phyloP scores from a whole-genome alignment of 306 rosid genomes.

The Prunus fruticosa region DNA sequence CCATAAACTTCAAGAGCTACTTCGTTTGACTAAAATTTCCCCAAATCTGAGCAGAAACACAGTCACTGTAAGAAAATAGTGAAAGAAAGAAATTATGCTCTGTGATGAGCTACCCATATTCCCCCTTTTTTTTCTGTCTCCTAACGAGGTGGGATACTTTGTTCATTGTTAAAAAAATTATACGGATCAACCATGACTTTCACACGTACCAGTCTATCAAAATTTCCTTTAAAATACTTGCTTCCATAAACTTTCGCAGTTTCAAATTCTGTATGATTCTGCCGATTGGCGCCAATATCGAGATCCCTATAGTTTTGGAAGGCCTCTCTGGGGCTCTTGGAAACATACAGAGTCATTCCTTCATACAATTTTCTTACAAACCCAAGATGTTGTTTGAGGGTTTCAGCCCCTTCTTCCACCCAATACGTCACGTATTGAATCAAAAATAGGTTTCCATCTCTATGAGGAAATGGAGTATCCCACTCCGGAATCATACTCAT shows the following conservation, averaged over 20 bases:
- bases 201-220: constrained; percentile 16
- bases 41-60: no score
- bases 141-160: constrained; percentile 22
- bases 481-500: constrained; percentile 41
- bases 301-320: constrained; percentile 30
- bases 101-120: not conserved
- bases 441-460: constrained; percentile 34
- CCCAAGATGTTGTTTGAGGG: constrained; percentile 22
- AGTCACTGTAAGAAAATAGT: not conserved
- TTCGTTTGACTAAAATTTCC: no score
- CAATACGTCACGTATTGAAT: not conserved
- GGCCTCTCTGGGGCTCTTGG: constrained; percentile 26
- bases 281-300: constrained; percentile 14
- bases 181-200: constrained; percentile 29
- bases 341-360: constrained; percentile 16
- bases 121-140: not conserved
- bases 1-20: no score
- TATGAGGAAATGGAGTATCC: constrained; percentile 43
- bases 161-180: constrained; percentile 29
- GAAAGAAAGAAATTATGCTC: not conserved
- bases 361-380: constrained; percentile 22
- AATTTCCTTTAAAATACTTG: constrained; percentile 29
- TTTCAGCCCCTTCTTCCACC: constrained; percentile 21
- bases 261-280: not conserved
- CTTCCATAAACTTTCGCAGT: constrained; percentile 16